phyloP scores from a whole-genome alignment of 2,329 filamentous ascomycete species.

The Penicillium sp. region DNA sequence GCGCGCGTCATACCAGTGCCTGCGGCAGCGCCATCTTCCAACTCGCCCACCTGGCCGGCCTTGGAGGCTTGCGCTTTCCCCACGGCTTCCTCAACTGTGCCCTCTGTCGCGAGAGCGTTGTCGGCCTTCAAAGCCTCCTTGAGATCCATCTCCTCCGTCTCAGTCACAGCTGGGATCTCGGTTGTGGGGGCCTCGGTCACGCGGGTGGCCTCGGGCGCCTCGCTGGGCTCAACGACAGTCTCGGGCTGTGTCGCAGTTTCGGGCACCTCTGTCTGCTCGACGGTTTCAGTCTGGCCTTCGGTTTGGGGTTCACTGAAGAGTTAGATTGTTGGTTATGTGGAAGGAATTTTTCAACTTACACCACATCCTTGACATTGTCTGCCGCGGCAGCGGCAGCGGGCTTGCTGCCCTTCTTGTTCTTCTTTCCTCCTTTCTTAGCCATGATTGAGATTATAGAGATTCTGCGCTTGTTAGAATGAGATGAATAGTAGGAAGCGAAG shows the following conservation, averaged over 20 bases:
- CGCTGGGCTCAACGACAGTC: conserved; percentile 8
- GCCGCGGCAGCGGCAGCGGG: conserved; percentile 19
- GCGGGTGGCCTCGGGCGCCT: conserved; percentile 12
- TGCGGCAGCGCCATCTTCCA: conserved; percentile 17
- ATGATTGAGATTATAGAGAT: conserved; percentile 19
- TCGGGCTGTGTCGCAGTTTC: conserved; percentile 5
- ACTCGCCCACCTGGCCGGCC: conserved; percentile 14
- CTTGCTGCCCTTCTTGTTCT: conserved; percentile 33
- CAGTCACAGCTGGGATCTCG: conserved; percentile 10
- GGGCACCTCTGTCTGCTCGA: conserved; percentile 15
- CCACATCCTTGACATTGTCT: conserved; percentile 23
- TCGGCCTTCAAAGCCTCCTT: conserved; percentile 13
- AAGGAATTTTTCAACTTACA: conserved; percentile 28
- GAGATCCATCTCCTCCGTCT: conserved; percentile 9
- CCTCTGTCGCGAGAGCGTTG: conserved; percentile 1
- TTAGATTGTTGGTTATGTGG: neutral
- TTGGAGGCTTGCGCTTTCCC: conserved; percentile 26
- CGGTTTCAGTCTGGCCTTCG: conserved; percentile 19
- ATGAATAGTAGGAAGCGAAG: neutral
- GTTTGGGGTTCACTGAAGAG: conserved; percentile 18
- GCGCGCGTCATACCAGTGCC: conserved; percentile 18
- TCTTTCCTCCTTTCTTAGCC: conserved; percentile 38
- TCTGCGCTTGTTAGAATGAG: conserved; percentile 16
- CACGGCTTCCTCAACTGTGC: conserved; percentile 17
- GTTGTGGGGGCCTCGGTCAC: neutral